Evolutionary conservation across 352 stramenopile genomes (phyloP).

Genomic region (Peronospora destructor): DNA sequence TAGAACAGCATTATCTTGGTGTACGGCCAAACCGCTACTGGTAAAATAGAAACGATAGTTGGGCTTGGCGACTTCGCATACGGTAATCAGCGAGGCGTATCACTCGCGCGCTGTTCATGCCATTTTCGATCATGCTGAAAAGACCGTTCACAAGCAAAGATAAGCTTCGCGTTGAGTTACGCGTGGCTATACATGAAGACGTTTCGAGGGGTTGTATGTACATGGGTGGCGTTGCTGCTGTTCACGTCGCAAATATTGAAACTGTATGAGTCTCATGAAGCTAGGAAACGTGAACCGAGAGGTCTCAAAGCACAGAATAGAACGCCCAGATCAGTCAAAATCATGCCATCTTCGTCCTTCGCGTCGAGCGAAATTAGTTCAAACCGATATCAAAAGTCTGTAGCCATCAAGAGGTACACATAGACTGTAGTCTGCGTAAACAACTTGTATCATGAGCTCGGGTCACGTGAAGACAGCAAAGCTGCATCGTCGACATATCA

Average conservation of each 20-base stretch:
- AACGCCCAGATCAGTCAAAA: slow-evolving; percentile 83
- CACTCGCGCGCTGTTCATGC: slow-evolving; percentile 50
- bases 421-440: slow-evolving; percentile 45
- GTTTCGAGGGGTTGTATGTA: slow-evolving; percentile 46
- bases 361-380: slow-evolving; percentile 70
- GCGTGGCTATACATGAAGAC: slow-evolving; percentile 59
- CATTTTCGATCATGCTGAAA: slow-evolving; percentile 43
- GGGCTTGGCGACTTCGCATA: slow-evolving; percentile 29
- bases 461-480: slow-evolving; percentile 65
- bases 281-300: slow-evolving; percentile 60
- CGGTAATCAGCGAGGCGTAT: slow-evolving; percentile 46
- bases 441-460: slow-evolving; percentile 53
- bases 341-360: slow-evolving; percentile 82
- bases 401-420: background rate
- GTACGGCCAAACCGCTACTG: no score
- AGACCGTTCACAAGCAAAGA: slow-evolving; percentile 27
- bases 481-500: slow-evolving; percentile 49
- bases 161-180: slow-evolving; percentile 56
- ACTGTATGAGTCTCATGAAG: slow-evolving; percentile 42
- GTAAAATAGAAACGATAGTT: no score
- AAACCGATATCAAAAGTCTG: no score
- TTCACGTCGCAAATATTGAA: slow-evolving; percentile 34
- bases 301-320: slow-evolving; percentile 75
- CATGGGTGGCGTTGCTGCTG: slow-evolving; percentile 47
- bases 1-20: no score